phyloP scores from a whole-genome alignment of 75 land plant genomes.

The Gnetum montanum region DNA sequence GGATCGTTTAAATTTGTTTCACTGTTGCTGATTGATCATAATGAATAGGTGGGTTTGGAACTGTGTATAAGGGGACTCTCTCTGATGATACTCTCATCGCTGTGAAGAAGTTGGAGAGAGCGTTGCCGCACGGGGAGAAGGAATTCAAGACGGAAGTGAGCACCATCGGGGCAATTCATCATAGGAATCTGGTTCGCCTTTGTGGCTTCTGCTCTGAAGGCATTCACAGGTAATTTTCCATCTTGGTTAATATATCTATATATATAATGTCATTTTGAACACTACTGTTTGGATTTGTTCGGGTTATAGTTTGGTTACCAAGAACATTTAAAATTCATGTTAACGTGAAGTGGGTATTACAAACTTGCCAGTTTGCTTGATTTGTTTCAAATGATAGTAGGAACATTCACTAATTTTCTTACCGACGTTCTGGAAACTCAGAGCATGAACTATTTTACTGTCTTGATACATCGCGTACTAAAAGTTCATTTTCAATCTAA shows the following conservation, averaged over 20 bases:
- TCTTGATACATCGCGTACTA: too few species aligned
- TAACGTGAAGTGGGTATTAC: neutral
- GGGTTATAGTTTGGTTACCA: too few species aligned
- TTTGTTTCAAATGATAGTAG: too few species aligned
- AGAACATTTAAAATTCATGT: too few species aligned
- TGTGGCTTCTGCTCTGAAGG: conserved; percentile 76
- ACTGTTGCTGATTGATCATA: neutral
- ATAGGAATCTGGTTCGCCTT: conserved; percentile 64
- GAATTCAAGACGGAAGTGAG: conserved; percentile 75
- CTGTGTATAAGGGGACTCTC: conserved; percentile 45
- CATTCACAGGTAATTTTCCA: conserved; percentile 35
- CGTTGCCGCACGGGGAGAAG: conserved; percentile 67
- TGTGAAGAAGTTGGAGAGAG: conserved; percentile 40
- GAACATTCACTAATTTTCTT: too few species aligned
- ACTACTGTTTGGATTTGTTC: too few species aligned
- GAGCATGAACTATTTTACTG: too few species aligned
- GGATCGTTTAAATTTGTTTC: neutral
- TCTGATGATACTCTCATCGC: conserved; percentile 38
- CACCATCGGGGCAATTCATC: conserved; percentile 76
- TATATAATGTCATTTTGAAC: too few species aligned
- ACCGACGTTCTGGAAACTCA: too few species aligned
- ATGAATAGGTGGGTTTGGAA: conserved; percentile 45
- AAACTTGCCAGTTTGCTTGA: too few species aligned
- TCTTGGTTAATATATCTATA: too few species aligned
- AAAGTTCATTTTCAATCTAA: neutral